phyloP scores from a whole-genome alignment of 352 stramenopile genomes.

The Phytophthora foliorum region DNA sequence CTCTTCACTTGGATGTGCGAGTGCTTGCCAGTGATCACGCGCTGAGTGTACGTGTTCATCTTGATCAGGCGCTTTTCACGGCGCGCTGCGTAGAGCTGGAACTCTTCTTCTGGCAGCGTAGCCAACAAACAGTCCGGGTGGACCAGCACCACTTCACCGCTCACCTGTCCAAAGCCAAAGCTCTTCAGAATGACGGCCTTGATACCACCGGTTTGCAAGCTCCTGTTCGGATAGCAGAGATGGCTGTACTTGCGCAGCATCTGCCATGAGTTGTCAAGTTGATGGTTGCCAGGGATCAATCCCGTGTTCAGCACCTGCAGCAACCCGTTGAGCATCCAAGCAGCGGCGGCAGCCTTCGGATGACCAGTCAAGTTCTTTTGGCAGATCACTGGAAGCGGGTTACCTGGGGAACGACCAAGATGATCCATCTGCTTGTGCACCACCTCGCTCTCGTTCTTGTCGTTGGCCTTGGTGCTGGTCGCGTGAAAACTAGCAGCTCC shows the following conservation, averaged over 20 bases:
- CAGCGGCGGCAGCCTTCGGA: slow-evolving; percentile 82
- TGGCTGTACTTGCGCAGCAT: slow-evolving; percentile 79
- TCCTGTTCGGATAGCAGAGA: slow-evolving; percentile 85
- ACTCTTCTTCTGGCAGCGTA: slow-evolving; percentile 53
- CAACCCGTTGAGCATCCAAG: slow-evolving; percentile 88
- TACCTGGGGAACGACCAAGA: slow-evolving; percentile 75
- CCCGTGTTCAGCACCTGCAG: slow-evolving; percentile 84
- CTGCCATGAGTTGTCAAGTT: slow-evolving; percentile 83
- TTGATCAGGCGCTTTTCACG: slow-evolving; percentile 69
- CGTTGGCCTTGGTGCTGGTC: slow-evolving; percentile 86
- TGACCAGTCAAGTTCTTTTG: slow-evolving; percentile 90
- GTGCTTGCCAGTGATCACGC: slow-evolving; percentile 82
- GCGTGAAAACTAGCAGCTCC: slow-evolving; percentile 83
- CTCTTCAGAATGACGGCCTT: slow-evolving; percentile 88
- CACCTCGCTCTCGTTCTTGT: slow-evolving; percentile 91
- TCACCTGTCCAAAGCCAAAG: slow-evolving; percentile 86
- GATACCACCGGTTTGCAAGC: slow-evolving; percentile 76
- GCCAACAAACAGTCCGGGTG: slow-evolving; percentile 81
- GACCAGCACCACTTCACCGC: slow-evolving; percentile 79
- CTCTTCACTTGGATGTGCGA: slow-evolving; percentile 86
- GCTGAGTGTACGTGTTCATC: slow-evolving; percentile 84
- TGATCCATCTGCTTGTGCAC: slow-evolving; percentile 88
- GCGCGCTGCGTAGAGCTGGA: slow-evolving; percentile 67
- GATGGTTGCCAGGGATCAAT: slow-evolving; percentile 83
- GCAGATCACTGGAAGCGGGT: slow-evolving; percentile 79